A percentile compares a stretch with the other conserved stretches of the same genome.
These are phyloP conservation scores for Pichia manshurica DNA, from an alignment of 805 yeast genomes.

Conservation along the genomic window DNA sequence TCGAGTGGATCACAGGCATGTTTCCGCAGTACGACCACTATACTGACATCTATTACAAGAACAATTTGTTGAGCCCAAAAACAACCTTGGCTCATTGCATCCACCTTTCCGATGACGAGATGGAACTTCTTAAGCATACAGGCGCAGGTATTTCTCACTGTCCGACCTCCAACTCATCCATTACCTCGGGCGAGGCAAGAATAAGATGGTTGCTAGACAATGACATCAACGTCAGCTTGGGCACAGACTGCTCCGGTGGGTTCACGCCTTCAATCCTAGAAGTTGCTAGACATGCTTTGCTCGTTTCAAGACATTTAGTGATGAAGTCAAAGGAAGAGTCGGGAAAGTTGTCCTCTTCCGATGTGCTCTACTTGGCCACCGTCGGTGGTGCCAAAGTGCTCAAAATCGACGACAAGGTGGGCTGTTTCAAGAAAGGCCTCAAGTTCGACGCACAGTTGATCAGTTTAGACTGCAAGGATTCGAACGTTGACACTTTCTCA, in stretches of 20 bases:
- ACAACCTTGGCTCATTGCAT: conserved; percentile 90
- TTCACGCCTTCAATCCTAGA: conserved; percentile 58
- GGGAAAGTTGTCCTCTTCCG: conserved; percentile 54
- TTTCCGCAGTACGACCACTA: conserved; percentile 70
- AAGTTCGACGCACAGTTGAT: conserved; percentile 79
- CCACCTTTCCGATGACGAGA: conserved; percentile 64
- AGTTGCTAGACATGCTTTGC: conserved; percentile 62
- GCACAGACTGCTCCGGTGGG: conserved; percentile 79
- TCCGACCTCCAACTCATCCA: conserved; percentile 83
- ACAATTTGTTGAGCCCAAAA: conserved; percentile 50
- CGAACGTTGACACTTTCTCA: conserved; percentile 68
- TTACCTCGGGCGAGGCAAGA: conserved; percentile 88
- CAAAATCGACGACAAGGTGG: conserved; percentile 50
- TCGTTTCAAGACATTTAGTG: conserved; percentile 67
- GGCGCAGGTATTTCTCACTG: conserved; percentile 83
- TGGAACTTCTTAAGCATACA: conserved; percentile 45
- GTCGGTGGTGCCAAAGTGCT: conserved; percentile 83
- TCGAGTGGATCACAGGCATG: conserved; percentile 61
- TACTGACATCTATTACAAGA: conserved; percentile 69
- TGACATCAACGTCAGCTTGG: conserved; percentile 71
- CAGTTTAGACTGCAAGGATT: conserved; percentile 46
- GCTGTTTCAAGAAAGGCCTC: conserved; percentile 73
- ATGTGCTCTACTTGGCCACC: conserved; percentile 78
- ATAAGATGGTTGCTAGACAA: conserved; percentile 61
- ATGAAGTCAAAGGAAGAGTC: conserved; percentile 44